A percentile compares a stretch with the other conserved stretches of the same genome.
phyloP scores from a whole-genome alignment of 805 yeast species.

The Candida montana region DNA sequence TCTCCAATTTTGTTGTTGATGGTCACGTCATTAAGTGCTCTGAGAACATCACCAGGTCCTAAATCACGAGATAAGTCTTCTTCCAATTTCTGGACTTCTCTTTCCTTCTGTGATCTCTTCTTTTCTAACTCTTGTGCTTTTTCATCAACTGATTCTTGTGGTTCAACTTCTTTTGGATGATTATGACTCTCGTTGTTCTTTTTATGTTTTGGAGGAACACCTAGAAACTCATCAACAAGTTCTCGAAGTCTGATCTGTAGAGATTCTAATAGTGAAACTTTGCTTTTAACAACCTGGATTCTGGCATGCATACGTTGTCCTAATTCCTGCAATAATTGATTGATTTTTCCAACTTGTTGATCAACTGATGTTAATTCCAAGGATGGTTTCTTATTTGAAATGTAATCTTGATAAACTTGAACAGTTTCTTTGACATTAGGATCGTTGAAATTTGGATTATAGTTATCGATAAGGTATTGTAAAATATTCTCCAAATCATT shows the following conservation, averaged over 20 bases:
- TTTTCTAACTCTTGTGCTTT: conserved; percentile 13
- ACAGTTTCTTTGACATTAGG: conserved; percentile 63
- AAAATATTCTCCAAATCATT: conserved; percentile 39
- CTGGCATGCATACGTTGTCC: conserved; percentile 1
- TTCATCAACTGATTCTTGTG: conserved; percentile 3
- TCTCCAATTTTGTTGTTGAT: conserved; percentile 54
- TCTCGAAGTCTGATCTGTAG: conserved; percentile 10
- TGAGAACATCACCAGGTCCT: conserved; percentile 62
- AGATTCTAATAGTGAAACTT: conserved; percentile 6
- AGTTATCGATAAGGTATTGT: conserved; percentile 41
- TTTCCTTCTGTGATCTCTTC: conserved; percentile 14
- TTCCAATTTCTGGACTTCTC: conserved; percentile 8
- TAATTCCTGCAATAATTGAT: neutral
- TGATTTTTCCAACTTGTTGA: neutral
- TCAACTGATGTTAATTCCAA: neutral
- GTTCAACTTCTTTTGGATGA: too few species aligned
- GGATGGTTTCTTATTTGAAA: conserved; percentile 3
- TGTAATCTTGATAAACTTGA: conserved; percentile 43
- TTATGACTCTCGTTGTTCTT: conserved; percentile 2
- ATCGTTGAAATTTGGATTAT: conserved; percentile 76
- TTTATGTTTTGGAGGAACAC: conserved; percentile 11
- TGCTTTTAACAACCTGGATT: neutral
- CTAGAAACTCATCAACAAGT: conserved; percentile 20
- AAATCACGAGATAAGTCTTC: conserved; percentile 26
- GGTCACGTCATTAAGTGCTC: conserved; percentile 50